phyloP scores from a whole-genome alignment of 768 basidiomycete genomes.

The Leccinum disarticulatum region DNA sequence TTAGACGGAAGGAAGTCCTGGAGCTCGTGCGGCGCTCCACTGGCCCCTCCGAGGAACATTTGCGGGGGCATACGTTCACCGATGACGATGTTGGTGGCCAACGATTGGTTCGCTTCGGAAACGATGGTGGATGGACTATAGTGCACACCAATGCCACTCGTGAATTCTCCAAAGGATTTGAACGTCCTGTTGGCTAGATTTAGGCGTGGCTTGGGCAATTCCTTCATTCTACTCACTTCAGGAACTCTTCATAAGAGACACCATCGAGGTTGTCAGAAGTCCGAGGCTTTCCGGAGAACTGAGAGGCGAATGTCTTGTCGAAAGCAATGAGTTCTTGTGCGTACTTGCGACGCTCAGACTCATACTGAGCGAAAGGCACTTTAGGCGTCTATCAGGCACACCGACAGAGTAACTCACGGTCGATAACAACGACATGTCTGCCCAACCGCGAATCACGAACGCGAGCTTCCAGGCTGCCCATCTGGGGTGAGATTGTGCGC shows the following conservation, averaged over 20 bases:
- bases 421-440: slow-evolving; percentile 43
- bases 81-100: slow-evolving; percentile 41
- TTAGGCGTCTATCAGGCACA: background rate
- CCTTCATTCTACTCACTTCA: slow-evolving; percentile 32
- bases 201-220: background rate
- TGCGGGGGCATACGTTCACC: slow-evolving; percentile 55
- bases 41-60: slow-evolving; percentile 45
- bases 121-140: slow-evolving; percentile 43
- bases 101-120: slow-evolving; percentile 33
- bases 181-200: slow-evolving; percentile 36
- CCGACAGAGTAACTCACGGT: slow-evolving; percentile 35
- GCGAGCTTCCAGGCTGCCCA: slow-evolving; percentile 52
- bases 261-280: slow-evolving; percentile 39
- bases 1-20: slow-evolving; percentile 51
- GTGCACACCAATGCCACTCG: slow-evolving; percentile 50
- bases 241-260: slow-evolving; percentile 43
- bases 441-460: slow-evolving; percentile 48
- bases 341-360: slow-evolving; percentile 51
- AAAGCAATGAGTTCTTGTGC: slow-evolving; percentile 56
- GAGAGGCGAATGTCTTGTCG: slow-evolving; percentile 49
- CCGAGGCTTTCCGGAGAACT: slow-evolving; percentile 55
- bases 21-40: slow-evolving; percentile 45
- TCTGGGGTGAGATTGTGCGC: background rate
- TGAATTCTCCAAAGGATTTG: slow-evolving; percentile 45
- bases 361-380: slow-evolving; percentile 38